Evolutionary conservation across 345 rosid species (phyloP).

Genomic region (Salix dunnii): DNA sequence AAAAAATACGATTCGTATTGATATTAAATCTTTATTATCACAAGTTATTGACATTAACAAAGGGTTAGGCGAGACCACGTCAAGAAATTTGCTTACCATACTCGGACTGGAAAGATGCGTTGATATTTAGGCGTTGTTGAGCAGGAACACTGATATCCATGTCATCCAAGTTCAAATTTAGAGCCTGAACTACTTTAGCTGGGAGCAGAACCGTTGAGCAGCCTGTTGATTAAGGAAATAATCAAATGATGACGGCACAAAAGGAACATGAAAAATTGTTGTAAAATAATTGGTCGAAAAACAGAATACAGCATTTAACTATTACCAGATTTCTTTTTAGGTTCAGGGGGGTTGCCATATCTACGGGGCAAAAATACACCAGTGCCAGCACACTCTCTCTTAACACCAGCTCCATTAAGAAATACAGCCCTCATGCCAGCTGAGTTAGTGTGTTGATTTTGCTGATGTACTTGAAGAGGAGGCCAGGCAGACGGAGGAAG

Average conservation of each 20-base stretch:
- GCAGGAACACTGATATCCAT: not conserved
- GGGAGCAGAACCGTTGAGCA: slow-evolving; percentile 15
- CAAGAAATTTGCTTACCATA: slow-evolving; percentile 20
- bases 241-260: too few relatives aligned
- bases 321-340: slow-evolving; percentile 21
- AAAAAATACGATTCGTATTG: not conserved
- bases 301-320: not conserved
- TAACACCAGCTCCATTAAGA: slow-evolving; percentile 30
- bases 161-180: slow-evolving; percentile 16
- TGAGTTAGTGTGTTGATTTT: not conserved
- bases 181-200: slow-evolving; percentile 23
- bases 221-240: not conserved
- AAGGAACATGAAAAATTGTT: not conserved
- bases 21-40: too few relatives aligned
- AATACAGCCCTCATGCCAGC: slow-evolving; percentile 27
- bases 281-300: not conserved
- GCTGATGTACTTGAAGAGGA: slow-evolving; percentile 20
- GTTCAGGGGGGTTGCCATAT: slow-evolving; percentile 9
- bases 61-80: not conserved
- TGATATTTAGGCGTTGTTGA: slow-evolving; percentile 25
- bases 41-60: fast-evolving
- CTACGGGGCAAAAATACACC: slow-evolving; percentile 37
- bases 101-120: slow-evolving; percentile 21
- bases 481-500: slow-evolving; percentile 42
- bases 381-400: slow-evolving; percentile 22